Conservation (phyloP, 768 basidiomycete species). For the Suillus subalutaceus region DNA sequence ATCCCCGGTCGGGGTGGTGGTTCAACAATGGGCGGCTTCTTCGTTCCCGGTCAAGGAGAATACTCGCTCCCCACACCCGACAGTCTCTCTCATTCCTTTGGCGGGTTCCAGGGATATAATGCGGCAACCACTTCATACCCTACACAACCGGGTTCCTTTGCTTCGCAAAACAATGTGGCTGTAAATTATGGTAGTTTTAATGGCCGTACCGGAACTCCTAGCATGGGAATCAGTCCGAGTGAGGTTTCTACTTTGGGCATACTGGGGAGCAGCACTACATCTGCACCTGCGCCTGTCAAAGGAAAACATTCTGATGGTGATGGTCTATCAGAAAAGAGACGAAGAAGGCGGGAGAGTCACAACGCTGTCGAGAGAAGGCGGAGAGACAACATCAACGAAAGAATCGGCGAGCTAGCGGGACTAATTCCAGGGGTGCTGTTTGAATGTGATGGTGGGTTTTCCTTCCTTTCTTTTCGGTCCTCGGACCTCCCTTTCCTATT, state of each 20-base stretch:
- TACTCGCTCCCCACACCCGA: slow-evolving; percentile 51
- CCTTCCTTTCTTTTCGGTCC: slow-evolving; percentile 12
- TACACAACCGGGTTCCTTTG: slow-evolving; percentile 36
- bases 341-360: slow-evolving; percentile 82
- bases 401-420: slow-evolving; percentile 87
- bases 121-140: slow-evolving; percentile 29
- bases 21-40: slow-evolving; percentile 35
- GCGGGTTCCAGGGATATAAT: slow-evolving; percentile 35
- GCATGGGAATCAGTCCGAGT: slow-evolving; percentile 30
- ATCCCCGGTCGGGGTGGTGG: slow-evolving; percentile 52
- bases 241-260: slow-evolving; percentile 28
- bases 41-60: slow-evolving; percentile 34
- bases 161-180: slow-evolving; percentile 22
- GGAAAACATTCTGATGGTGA: slow-evolving; percentile 9
- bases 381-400: slow-evolving; percentile 94
- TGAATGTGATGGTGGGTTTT: slow-evolving; percentile 50
- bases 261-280: slow-evolving; percentile 16
- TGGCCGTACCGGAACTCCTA: slow-evolving; percentile 20
- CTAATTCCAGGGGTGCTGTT: slow-evolving; percentile 87
- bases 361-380: slow-evolving; percentile 90
- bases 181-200: slow-evolving; percentile 3
- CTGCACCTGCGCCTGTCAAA: slow-evolving; percentile 17
- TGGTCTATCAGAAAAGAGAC: slow-evolving; percentile 71
- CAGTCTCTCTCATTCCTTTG: slow-evolving; percentile 33
- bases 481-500: not conserved